Evolutionary conservation across 2,329 filamentous ascomycete species (phyloP).

Genomic region (Colletotrichum gloeosporioides): DNA sequence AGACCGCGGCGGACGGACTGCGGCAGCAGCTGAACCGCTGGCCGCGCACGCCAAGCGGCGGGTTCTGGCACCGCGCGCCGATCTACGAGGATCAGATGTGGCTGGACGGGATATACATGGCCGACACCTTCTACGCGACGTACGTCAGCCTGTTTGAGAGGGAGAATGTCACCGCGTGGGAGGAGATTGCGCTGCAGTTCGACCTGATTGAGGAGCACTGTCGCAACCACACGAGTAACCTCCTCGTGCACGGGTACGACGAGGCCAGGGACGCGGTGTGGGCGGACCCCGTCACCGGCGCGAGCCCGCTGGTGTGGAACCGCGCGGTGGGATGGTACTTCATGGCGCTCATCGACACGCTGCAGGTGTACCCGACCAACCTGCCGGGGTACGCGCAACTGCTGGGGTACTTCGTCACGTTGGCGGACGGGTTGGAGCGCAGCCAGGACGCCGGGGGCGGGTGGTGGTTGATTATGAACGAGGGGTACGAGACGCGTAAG

Average conservation of each 20-base stretch:
- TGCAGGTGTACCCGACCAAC: slow-evolving; percentile 47
- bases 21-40: slow-evolving; percentile 51
- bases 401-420: slow-evolving; percentile 41
- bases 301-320: slow-evolving; percentile 59
- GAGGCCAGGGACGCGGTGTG: slow-evolving; percentile 51
- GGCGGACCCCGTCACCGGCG: slow-evolving; percentile 56
- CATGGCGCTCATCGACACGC: slow-evolving; percentile 54
- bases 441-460: slow-evolving; percentile 50
- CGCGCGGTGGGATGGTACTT: slow-evolving; percentile 60
- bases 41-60: slow-evolving; percentile 54
- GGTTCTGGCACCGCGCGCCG: slow-evolving; percentile 55
- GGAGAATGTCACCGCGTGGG: slow-evolving; percentile 44
- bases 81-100: slow-evolving; percentile 61
- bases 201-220: slow-evolving; percentile 50
- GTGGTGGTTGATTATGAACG: slow-evolving; percentile 65
- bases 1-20: slow-evolving; percentile 50
- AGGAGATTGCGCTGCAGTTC: slow-evolving; percentile 51
- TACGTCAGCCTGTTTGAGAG: slow-evolving; percentile 43
- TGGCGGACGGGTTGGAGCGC: slow-evolving; percentile 45
- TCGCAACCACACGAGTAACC: slow-evolving; percentile 39
- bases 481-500: slow-evolving; percentile 46
- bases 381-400: slow-evolving; percentile 40
- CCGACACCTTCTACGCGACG: slow-evolving; percentile 46
- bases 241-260: slow-evolving; percentile 62
- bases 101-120: slow-evolving; percentile 62